Conservation (phyloP, 768 basidiomycete genomes). For the Naganishia vishniacii region DNA sequence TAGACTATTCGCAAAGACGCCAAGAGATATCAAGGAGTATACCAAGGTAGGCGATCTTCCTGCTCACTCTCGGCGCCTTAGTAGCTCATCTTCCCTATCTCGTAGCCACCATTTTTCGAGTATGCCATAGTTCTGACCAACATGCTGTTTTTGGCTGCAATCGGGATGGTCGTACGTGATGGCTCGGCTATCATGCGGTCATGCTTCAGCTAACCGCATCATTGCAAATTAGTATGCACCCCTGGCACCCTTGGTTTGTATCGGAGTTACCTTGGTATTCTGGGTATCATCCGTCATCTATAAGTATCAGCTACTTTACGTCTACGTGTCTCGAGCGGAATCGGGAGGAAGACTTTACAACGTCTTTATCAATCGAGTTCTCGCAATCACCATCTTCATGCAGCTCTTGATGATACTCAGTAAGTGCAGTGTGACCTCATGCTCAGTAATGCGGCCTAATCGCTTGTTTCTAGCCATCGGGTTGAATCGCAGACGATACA, state of each 20-base stretch:
- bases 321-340: constrained; percentile 80
- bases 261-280: constrained; percentile 76
- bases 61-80: too few species aligned
- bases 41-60: constrained; percentile 31
- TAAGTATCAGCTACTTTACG: constrained; percentile 92
- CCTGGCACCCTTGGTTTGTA: constrained; percentile 78
- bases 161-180: constrained; percentile 61
- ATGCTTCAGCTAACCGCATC: not conserved
- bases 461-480: constrained; percentile 62
- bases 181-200: not conserved
- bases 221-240: constrained; percentile 64
- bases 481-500: constrained; percentile 63
- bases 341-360: constrained; percentile 94
- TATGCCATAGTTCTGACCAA: constrained; percentile 55
- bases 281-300: constrained; percentile 61
- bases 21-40: constrained; percentile 48
- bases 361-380: constrained; percentile 79
- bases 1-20: constrained; percentile 47
- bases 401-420: constrained; percentile 63
- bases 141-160: constrained; percentile 79
- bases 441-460: constrained; percentile 28
- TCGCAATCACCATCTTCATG: constrained; percentile 76
- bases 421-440: constrained; percentile 51
- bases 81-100: not conserved
- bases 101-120: constrained; percentile 77